A percentile compares a stretch with the other conserved stretches of the same genome.
phyloP scores from a whole-genome alignment of 306 rosid genomes.

The Calophaca sinica region DNA sequence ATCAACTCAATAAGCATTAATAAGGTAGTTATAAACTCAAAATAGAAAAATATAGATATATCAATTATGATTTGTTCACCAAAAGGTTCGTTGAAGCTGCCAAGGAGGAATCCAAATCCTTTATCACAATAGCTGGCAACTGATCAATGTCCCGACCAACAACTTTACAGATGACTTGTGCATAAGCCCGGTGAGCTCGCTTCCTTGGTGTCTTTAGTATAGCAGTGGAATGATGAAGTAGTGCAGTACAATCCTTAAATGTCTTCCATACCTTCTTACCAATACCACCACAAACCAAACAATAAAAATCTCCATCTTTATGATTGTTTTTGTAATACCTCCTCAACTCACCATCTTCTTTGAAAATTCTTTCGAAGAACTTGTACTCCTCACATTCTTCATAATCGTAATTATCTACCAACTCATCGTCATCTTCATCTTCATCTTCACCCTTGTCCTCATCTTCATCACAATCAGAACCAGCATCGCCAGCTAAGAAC shows the following conservation, averaged over 20 bases:
- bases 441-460: not conserved
- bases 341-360: constrained; percentile 62
- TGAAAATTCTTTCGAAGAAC: constrained; percentile 58
- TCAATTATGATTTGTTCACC: constrained; percentile 43
- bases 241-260: constrained; percentile 61
- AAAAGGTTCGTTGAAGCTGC: constrained; percentile 29
- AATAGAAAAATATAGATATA: constrained; percentile 18
- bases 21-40: not conserved
- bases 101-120: constrained; percentile 56
- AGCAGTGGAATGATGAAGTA: constrained; percentile 66
- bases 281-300: constrained; percentile 75
- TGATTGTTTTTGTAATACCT: constrained; percentile 60
- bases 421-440: constrained; percentile 49
- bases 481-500: constrained; percentile 48
- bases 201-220: constrained; percentile 54
- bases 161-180: constrained; percentile 61
- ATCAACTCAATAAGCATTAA: constrained; percentile 39
- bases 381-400: constrained; percentile 51
- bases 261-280: constrained; percentile 65
- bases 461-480: constrained; percentile 50
- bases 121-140: constrained; percentile 60
- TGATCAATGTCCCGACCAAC: constrained; percentile 73
- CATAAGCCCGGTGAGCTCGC: constrained; percentile 72
- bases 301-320: constrained; percentile 63
- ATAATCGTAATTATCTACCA: constrained; percentile 2